Evolutionary conservation across 2,329 filamentous ascomycete species (phyloP), one percentile per base, ranked within the genome.

Genomic region (Seiridium cupressi): DNA sequence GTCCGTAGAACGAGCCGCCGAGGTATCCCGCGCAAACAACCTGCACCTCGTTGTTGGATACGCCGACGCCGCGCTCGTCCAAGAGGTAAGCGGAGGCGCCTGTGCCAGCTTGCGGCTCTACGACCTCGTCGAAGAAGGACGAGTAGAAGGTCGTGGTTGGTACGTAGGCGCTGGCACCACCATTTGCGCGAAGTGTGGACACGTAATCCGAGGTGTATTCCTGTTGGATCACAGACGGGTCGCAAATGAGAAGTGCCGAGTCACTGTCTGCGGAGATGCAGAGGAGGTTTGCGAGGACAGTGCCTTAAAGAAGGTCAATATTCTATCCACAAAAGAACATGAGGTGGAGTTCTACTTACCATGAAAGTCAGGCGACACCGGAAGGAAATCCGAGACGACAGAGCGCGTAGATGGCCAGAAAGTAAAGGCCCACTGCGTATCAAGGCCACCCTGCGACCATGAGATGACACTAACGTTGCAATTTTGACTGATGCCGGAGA

Each of bases 91-190:
- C 81, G 0, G 81, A 84, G 0, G 82, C 82, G 3, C 66, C 65
- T 0, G 69, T 70, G 8, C 79, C 82, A 31, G 62, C 63, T 68
- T 83, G 78, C 3, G 81, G 83, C 68, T 83, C 68, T 2, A 84
- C 80, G 53, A 85, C 74, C 64, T 85, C 77, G 63, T 85, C 81
- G 36, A 76, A 68, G 54, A 76, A 70, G 18, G 71, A 70, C 0
- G 77, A 80, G 70, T 82, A 84, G 51, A 86, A 71, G 0, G 74
- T 81, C 0, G 83, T 85, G 0, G 82, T 85, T 3, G 82, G 81
- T 0, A 85, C 80, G 61, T 81, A 84, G 2, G 81, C 80, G 1
- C 76, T 79, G 61, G 80, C 79, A 3, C 83, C 82, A 31, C 75
- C 77, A 44, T 77, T 70, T 10, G 60, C 62, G 7, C 80, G 74